Conservation (phyloP, 768 basidiomycete species). For the Leucosporidium yakuticum region DNA sequence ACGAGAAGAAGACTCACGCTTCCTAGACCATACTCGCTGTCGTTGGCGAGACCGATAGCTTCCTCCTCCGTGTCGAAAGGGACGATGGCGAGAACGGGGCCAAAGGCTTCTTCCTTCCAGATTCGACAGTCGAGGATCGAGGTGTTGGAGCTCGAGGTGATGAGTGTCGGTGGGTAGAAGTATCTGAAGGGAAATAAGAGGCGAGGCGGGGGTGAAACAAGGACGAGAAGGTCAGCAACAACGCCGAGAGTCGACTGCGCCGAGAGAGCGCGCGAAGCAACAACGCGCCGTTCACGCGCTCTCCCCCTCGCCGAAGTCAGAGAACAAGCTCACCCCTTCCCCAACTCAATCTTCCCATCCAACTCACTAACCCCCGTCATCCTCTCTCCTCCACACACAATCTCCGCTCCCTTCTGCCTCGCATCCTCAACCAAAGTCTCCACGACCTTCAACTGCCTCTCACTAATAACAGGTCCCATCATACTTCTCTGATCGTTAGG, state of each 20-base stretch:
- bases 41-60: constrained; percentile 74
- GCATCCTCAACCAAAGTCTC: constrained; percentile 53
- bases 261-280: too few species aligned
- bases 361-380: constrained; percentile 59
- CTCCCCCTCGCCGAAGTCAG: too few species aligned
- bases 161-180: constrained; percentile 76
- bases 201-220: too few species aligned
- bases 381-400: constrained; percentile 62
- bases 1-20: constrained; percentile 43
- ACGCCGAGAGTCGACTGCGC: too few species aligned
- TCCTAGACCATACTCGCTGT: constrained; percentile 82
- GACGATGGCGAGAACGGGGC: constrained; percentile 76
- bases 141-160: constrained; percentile 51
- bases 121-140: constrained; percentile 3
- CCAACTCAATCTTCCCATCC: constrained; percentile 62
- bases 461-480: constrained; percentile 77
- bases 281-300: too few species aligned
- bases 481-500: constrained; percentile 47
- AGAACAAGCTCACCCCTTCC: constrained; percentile 48
- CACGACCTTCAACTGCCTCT: constrained; percentile 59
- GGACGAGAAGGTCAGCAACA: too few species aligned
- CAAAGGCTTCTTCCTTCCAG: constrained; percentile 64
- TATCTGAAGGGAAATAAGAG: constrained; percentile 32
- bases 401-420: constrained; percentile 46
- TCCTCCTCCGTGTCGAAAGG: constrained; percentile 80